These are phyloP conservation scores for Paraphoma chrysanthemicola DNA, from an alignment of 2,329 filamentous ascomycete genomes.

Conservation along the genomic window DNA sequence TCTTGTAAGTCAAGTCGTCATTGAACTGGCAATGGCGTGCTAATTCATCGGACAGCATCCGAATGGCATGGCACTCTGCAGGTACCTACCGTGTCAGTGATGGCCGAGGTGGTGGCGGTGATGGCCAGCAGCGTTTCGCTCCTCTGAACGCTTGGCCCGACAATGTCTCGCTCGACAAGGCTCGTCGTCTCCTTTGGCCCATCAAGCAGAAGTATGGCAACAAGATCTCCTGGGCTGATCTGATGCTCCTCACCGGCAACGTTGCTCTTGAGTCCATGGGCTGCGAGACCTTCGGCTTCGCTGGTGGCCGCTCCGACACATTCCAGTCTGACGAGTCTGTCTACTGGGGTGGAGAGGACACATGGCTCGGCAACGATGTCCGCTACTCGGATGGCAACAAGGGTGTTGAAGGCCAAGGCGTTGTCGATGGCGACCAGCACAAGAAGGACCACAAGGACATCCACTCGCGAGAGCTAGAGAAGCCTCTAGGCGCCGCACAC, in stretches of 20 bases:
- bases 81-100: constrained; percentile 80
- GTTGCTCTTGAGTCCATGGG: constrained; percentile 81
- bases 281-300: constrained; percentile 75
- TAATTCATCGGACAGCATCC: constrained; percentile 54
- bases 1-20: constrained; percentile 58
- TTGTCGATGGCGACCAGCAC: constrained; percentile 40
- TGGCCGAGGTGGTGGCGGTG: constrained; percentile 75
- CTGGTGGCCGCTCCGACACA: constrained; percentile 73
- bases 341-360: constrained; percentile 79
- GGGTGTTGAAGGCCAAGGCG: constrained; percentile 53
- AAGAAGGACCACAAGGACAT: constrained; percentile 40
- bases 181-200: constrained; percentile 78
- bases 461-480: constrained; percentile 69
- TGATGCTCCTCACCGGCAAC: constrained; percentile 75
- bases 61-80: constrained; percentile 82
- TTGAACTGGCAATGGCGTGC: not conserved
- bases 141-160: constrained; percentile 85
- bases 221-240: constrained; percentile 82
- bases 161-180: constrained; percentile 80
- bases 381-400: constrained; percentile 66
- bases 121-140: constrained; percentile 80
- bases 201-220: constrained; percentile 86
- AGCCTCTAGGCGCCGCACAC: constrained; percentile 71
- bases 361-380: constrained; percentile 77
- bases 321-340: constrained; percentile 78